Evolutionary conservation across 768 basidiomycete species (phyloP), one percentile per base, ranked within the genome.

Genomic region (Naganishia antarctica): DNA sequence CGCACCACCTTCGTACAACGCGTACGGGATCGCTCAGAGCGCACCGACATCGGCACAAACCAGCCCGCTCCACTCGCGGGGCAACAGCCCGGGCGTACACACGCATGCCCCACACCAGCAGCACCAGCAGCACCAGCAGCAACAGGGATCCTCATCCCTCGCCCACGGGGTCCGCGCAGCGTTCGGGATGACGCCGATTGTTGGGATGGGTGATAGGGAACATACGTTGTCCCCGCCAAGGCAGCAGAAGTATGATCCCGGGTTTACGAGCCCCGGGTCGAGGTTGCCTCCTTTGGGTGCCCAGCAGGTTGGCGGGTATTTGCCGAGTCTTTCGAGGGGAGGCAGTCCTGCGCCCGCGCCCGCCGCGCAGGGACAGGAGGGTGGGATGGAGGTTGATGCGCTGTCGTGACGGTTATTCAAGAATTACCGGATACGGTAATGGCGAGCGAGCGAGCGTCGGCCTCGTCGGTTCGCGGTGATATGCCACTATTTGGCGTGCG

Each of bases 131-230:
- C n/a, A n/a, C n/a, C n/a, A n/a, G n/a, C n/a, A n/a, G n/a, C n/a
- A n/a, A n/a, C 58, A 63, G 28, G 67, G 50, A 2, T 44, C 57
- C 49, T 29, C 63, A n/a, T n/a, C n/a, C 48, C 83, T 93, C 40
- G 89, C 88, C 4, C 88, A 90, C 72, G 89, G 87, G 0, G 87
- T 94, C 25, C 85, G 89, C 41, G 81, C 86, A 32, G 91, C 91
- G 50, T 96, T 96, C 68, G 90, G 88, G 3, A 93, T 92, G 89
- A 91, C 91, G 6, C 90, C 89, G 0, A 90, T 91, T 41, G 82
- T 83, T 59, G 65, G 66, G 13, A 40, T 49, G 21, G 45, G 61
- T 25, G 32, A 60, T 60, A 40, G 60, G 32, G 60, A 63, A 45
- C 40, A 46, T 44, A 49, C 34, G 41, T 40, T 51, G 29, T 65